phyloP scores from a whole-genome alignment of 306 rosid species.

The Senna siamea region DNA sequence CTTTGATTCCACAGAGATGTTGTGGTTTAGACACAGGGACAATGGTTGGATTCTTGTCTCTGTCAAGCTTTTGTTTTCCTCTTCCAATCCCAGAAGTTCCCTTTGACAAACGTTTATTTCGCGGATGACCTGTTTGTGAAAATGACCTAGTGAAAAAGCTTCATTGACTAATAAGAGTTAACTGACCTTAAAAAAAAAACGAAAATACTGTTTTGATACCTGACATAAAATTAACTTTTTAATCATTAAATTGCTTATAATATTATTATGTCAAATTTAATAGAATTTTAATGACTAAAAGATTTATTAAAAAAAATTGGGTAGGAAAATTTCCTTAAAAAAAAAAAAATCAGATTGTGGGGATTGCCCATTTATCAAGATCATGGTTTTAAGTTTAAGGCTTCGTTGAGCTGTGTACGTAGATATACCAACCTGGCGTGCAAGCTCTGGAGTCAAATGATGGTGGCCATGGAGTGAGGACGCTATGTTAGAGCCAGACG shows the following conservation, averaged over 20 bases:
- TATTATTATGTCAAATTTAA: no score
- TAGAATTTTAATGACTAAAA: no score
- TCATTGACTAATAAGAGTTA: background rate
- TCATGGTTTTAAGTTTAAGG: conserved; percentile 3
- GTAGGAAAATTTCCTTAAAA: no score
- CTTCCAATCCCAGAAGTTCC: conserved; percentile 69
- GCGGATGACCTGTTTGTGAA: conserved; percentile 50
- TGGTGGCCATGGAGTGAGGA: conserved; percentile 57
- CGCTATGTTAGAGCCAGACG: conserved; percentile 47
- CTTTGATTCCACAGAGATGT: conserved; percentile 55
- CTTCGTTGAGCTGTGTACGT: background rate
- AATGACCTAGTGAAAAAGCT: background rate
- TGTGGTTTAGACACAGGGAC: conserved; percentile 49
- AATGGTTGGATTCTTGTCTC: conserved; percentile 70
- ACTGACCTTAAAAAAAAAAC: no score
- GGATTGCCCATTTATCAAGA: conserved; percentile 2
- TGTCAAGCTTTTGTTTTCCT: conserved; percentile 68
- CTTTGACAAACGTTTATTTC: conserved; percentile 70
- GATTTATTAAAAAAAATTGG: no score
- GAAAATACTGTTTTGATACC: no score
- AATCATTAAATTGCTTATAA: no score
- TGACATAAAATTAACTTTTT: no score
- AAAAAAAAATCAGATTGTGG: no score
- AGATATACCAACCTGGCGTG: conserved; percentile 58
- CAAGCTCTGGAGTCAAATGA: conserved; percentile 57